These are phyloP conservation scores for Ajuga chamaepitys DNA, from an alignment of 257 asterid genomes.

Conservation along the genomic window DNA sequence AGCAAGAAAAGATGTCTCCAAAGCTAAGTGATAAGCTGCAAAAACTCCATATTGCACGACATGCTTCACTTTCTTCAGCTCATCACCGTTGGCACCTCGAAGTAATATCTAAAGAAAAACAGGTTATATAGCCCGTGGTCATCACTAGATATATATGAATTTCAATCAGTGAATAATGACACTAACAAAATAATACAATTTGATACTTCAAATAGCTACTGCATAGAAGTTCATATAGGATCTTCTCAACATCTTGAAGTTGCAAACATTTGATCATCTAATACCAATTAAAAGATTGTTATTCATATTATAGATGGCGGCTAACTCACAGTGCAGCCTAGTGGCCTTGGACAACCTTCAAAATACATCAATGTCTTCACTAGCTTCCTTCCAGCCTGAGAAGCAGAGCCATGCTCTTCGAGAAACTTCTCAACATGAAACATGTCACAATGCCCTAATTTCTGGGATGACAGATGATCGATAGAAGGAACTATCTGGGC, in stretches of 20 bases:
- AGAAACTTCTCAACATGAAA: conserved; percentile 73
- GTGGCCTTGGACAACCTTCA: conserved; percentile 96
- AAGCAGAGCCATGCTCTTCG: conserved; percentile 77
- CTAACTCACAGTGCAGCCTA: conserved; percentile 71
- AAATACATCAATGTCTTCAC: conserved; percentile 90
- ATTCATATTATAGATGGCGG: conserved; percentile 2
- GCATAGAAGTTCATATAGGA: not conserved
- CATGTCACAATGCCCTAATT: conserved; percentile 72
- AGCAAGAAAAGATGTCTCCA: conserved; percentile 92
- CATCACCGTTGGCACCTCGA: conserved; percentile 78
- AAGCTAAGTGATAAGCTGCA: conserved; percentile 81
- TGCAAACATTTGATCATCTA: conserved; percentile 1
- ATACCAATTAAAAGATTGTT: not conserved
- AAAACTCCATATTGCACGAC: conserved; percentile 83
- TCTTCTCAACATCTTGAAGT: not conserved
- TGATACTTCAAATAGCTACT: not conserved
- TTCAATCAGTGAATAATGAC: not conserved
- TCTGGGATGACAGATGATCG: conserved; percentile 77
- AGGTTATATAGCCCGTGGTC: not conserved
- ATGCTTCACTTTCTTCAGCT: conserved; percentile 85
- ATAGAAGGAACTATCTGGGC: conserved; percentile 81
- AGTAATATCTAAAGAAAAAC: conserved; percentile 56
- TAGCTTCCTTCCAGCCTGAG: conserved; percentile 65
- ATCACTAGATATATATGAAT: not conserved
- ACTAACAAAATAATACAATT: not conserved